These are phyloP conservation scores for Eucommia ulmoides DNA, from an alignment of 257 asterid species.

Conservation along the genomic window DNA sequence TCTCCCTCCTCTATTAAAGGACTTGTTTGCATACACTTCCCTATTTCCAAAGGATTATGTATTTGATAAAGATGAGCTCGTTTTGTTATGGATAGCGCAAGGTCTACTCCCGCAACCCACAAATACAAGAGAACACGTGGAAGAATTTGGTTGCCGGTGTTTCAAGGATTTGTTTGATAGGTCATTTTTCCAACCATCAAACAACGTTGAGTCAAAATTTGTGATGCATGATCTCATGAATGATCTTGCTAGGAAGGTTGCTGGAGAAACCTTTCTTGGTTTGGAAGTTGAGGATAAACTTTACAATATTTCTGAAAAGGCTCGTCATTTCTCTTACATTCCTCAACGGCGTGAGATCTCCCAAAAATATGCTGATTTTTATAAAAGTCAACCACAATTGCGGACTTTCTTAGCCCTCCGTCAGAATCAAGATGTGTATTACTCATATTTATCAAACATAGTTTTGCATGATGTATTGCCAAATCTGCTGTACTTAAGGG, in stretches of 20 bases:
- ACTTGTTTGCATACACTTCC: constrained; percentile 5
- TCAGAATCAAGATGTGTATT: constrained; percentile 11
- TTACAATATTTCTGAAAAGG: constrained; percentile 13
- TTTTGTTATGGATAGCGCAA: constrained; percentile 6
- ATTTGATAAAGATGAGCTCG: neutral
- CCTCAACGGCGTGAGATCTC: constrained; percentile 27
- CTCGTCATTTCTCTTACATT: constrained; percentile 35
- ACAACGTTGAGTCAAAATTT: constrained; percentile 23
- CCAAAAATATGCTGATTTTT: constrained; percentile 23
- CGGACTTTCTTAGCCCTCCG: constrained; percentile 56
- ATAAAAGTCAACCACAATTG: constrained; percentile 19
- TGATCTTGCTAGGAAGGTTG: constrained; percentile 48
- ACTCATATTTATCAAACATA: constrained; percentile 26
- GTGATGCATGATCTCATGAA: constrained; percentile 53
- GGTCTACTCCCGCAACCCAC: constrained; percentile 2
- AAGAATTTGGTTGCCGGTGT: neutral
- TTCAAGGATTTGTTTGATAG: constrained; percentile 2
- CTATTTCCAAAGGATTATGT: constrained; percentile 4
- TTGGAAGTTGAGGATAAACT: constrained; percentile 44
- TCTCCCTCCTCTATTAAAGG: constrained; percentile 8
- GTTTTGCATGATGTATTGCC: constrained; percentile 35
- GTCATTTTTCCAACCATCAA: constrained; percentile 7
- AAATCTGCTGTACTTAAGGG: constrained; percentile 27
- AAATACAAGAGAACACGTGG: neutral
- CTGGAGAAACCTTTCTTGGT: constrained; percentile 38